A percentile compares a stretch with the other conserved stretches of the same genome.
These are phyloP conservation scores for Sporobolomyces pararoseus DNA, from an alignment of 768 basidiomycete species.

Conservation along the genomic window DNA sequence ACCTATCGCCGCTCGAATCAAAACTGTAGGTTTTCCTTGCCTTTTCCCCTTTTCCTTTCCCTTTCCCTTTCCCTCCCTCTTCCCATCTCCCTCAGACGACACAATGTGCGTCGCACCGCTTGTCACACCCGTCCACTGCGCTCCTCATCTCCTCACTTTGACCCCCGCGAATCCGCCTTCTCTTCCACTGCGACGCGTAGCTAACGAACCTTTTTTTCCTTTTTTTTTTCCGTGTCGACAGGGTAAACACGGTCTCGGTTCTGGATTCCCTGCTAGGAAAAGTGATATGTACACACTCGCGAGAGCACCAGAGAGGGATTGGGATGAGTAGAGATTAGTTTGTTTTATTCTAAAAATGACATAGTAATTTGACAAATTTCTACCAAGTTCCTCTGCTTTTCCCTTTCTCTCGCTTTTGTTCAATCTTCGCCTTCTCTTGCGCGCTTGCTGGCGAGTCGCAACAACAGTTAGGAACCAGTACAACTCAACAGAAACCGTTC, in stretches of 20 bases:
- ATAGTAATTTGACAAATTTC: no score
- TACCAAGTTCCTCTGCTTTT: neutral
- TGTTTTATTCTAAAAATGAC: neutral
- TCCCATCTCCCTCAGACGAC: no score
- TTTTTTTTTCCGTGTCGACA: neutral
- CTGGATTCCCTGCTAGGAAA: slow-evolving; percentile 9
- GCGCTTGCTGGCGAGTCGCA: slow-evolving; percentile 21
- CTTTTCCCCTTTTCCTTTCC: neutral
- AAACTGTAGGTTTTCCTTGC: slow-evolving; percentile 20
- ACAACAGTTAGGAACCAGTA: neutral
- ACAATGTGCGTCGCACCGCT: no score
- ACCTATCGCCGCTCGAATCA: slow-evolving; percentile 37
- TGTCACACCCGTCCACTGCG: no score
- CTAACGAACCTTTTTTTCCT: neutral
- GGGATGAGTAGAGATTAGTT: slow-evolving; percentile 7
- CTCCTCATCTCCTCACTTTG: no score
- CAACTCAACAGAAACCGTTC: neutral
- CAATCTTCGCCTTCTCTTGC: neutral
- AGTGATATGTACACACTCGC: slow-evolving; percentile 14
- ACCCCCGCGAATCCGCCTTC: neutral
- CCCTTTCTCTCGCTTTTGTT: neutral
- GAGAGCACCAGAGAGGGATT: slow-evolving; percentile 21
- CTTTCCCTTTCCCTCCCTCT: no score
- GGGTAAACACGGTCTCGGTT: slow-evolving; percentile 21
- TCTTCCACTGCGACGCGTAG: slow-evolving; percentile 10